Conservation (phyloP, 306 rosid species). For the Cucumis hystrix region DNA sequence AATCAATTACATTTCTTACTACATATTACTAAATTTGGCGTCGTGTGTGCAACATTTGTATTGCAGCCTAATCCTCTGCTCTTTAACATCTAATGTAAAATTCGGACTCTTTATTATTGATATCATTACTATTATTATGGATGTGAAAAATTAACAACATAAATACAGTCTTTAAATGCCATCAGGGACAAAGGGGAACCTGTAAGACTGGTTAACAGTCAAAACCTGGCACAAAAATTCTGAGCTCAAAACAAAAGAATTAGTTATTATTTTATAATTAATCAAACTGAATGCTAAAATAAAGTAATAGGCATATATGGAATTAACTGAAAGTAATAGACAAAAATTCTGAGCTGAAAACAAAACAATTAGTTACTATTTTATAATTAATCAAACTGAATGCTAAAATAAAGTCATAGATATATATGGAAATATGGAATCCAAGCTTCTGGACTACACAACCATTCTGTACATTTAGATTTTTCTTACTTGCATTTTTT, state of each 20-base stretch:
- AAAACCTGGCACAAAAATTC: background rate
- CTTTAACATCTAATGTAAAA: background rate
- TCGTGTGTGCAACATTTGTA: background rate
- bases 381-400: background rate
- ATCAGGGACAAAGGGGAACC: background rate
- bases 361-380: background rate
- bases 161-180: background rate
- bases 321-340: too few relatives aligned
- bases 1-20: background rate
- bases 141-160: background rate
- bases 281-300: background rate
- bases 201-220: background rate
- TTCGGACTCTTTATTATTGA: background rate
- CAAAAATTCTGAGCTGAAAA: background rate
- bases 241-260: background rate
- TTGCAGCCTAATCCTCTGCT: background rate
- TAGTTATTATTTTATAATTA: background rate
- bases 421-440: background rate
- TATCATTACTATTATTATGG: background rate
- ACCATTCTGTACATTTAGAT: background rate
- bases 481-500: background rate
- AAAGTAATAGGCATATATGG: background rate
- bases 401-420: background rate
- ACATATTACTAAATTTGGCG: background rate
- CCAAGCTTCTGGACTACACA: constrained; percentile 1